Base-by-base conservation (phyloP, 805 yeast genomes). In the Kluyveromyces aestuarii region DNA sequence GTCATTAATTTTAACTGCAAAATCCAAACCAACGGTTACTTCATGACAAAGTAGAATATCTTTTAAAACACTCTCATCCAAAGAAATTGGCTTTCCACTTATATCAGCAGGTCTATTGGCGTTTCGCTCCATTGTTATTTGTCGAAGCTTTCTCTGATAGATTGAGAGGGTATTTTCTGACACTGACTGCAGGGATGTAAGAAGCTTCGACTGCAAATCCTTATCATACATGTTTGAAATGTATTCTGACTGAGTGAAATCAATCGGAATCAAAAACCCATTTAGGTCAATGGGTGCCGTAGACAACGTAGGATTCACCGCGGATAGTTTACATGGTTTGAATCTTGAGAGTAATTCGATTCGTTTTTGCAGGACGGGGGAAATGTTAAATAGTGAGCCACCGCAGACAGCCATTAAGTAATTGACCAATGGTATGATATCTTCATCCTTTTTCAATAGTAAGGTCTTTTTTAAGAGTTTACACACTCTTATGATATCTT, bases 341-440 rank as follows among this genome's bases (percentile, higher is more conserved):
- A 56, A 59, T 37, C 55, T 58, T 44, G 59, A 56, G 9, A 74
- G 54, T 14, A 72, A 53, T 45, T 66, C 68, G 6, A 70, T 64
- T 42, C 77, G 55, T 49, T 72, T 68, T 52, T 67, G 66, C 17
- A 74, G 51, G 17, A 63, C 56, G 37, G 72, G 72, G 46, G 69
- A 66, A 25, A 73, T 59, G 48, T 72, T 74, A 52, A 72, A 71
- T 1, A 69, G 55, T 6, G 70, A 66, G 4, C 77, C 77, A 17
- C 63, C 65, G 41, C 61, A 56, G 33, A 71, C 52, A n/a, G 69
- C 51, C 19, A 71, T 52, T 40, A 70, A 59, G 41, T 66, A 66
- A 45, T 65, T 70, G 5, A 64, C 50, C 10, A 69, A 52, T 1
- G 75, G 72, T 19, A 67, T 62, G 27, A 66, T 53, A 6, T 57